Conservation (phyloP, 2,329 filamentous ascomycete species). For the Cryphonectria carpinicola region DNA sequence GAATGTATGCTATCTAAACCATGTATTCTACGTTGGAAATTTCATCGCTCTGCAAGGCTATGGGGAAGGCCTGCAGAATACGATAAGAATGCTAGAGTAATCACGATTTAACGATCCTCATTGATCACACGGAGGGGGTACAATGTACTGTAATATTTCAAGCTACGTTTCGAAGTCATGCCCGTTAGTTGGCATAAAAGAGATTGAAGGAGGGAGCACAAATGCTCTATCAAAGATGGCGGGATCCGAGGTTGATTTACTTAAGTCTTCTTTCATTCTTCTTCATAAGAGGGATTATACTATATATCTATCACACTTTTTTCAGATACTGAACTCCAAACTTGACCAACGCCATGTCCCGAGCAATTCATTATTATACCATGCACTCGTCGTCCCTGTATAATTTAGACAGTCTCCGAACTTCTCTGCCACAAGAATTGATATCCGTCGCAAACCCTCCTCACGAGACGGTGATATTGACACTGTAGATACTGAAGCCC, state of each 20-base stretch:
- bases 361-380: not conserved
- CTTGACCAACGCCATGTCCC: not conserved
- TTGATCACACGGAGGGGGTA: not conserved
- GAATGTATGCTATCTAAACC: not conserved
- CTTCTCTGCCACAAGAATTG: not conserved
- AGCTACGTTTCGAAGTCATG: not conserved
- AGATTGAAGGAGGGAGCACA: not conserved
- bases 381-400: not conserved
- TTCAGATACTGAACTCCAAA: not conserved
- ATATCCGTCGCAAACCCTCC: not conserved
- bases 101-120: too few relatives aligned
- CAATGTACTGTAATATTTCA: not conserved
- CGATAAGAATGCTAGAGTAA: too few relatives aligned
- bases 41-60: too few relatives aligned
- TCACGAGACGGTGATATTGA: conserved; percentile 22
- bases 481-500: conserved; percentile 8
- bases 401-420: not conserved
- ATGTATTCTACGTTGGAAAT: too few relatives aligned
- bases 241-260: not conserved
- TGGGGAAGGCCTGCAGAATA: too few relatives aligned
- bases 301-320: not conserved
- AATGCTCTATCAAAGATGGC: not conserved
- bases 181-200: not conserved
- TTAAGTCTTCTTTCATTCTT: not conserved
- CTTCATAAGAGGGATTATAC: not conserved